phyloP scores from a whole-genome alignment of 2,329 filamentous ascomycete species.

The Helotiales sp. region DNA sequence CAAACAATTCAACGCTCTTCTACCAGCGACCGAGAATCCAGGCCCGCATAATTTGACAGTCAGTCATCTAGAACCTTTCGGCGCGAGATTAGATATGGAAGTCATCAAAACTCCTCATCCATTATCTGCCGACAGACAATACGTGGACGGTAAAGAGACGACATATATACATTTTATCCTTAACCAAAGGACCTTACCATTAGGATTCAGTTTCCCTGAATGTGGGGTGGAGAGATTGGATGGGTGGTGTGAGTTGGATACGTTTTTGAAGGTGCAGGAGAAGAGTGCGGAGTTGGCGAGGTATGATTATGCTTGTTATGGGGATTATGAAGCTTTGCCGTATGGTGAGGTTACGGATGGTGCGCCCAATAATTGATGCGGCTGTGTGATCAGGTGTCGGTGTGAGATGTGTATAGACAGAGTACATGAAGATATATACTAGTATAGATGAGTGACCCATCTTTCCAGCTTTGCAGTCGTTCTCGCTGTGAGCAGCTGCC shows the following conservation, averaged over 20 bases:
- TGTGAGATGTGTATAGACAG: too few species aligned
- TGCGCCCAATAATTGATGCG: constrained; percentile 23
- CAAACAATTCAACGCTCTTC: constrained; percentile 62
- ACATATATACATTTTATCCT: constrained; percentile 73
- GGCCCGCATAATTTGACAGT: constrained; percentile 63
- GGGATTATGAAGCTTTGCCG: constrained; percentile 48
- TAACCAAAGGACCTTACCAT: constrained; percentile 71
- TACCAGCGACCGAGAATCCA: constrained; percentile 56
- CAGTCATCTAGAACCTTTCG: constrained; percentile 70
- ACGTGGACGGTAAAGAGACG: constrained; percentile 52
- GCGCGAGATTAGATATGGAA: constrained; percentile 71
- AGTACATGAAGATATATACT: too few species aligned
- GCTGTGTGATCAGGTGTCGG: too few species aligned
- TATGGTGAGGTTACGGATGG: constrained; percentile 54
- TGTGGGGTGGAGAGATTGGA: constrained; percentile 64
- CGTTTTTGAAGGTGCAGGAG: constrained; percentile 64
- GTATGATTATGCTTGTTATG: constrained; percentile 68
- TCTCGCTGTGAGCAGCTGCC: too few species aligned
- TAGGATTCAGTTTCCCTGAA: constrained; percentile 64
- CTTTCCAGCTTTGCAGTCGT: too few species aligned
- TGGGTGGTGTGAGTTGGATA: constrained; percentile 74
- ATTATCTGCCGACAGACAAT: constrained; percentile 53
- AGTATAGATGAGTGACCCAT: too few species aligned
- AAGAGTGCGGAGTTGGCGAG: constrained; percentile 56
- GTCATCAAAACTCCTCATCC: constrained; percentile 68